Evolutionary conservation across 768 basidiomycete species (phyloP), one percentile per base, ranked within the genome.

Genomic region (Leucocoprinus birnbaumii): DNA sequence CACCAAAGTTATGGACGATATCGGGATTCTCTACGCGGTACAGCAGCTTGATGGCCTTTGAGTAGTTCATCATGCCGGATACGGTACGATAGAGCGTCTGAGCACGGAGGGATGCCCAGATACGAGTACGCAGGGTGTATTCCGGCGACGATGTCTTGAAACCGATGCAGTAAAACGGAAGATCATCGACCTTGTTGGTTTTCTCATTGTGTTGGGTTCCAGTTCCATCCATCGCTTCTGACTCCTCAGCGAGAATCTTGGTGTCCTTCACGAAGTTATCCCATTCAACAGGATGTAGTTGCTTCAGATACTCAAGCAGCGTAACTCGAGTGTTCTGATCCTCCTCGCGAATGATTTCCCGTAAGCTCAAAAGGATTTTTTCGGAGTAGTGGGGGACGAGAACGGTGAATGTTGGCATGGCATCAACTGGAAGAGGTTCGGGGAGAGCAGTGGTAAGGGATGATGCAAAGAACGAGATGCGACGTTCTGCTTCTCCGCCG

Each of bases 31-130:
- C 97, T 58, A 99, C 96, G 34, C 97, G 91, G 71, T 98, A 98
- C 18, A 98, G 82, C 35, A 99, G 82, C 71, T 99, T 99, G 86
- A 99, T 96, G 22, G 97, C 97, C 74, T 99, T 99, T 65, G 94
- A 90, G 74, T 99, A 99, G 76, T 99, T 98, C 97, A 99, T 98
- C 93, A 99, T 98, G 58, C 97, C 97, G 3, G 97, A 98, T 18
- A 98, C 94, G 10, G 97, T 99, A 59, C 97, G 88, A 71, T 99
- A 99, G 27, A 99, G 83, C 0, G 97, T 99, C 73, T 99, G 97
- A 4, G 95, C 95, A 51, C 97, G 92, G 24, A 99, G 81, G 2
- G 95, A 98, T 2, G 97, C 96, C 97, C 97, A 98, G 62, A 99
- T 99, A 71, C 97, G 92, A 0, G 96, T 98, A 59, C 97, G 93